Conservation (phyloP, 164 flowering plant genomes). For the Hamamelis virginiana region DNA sequence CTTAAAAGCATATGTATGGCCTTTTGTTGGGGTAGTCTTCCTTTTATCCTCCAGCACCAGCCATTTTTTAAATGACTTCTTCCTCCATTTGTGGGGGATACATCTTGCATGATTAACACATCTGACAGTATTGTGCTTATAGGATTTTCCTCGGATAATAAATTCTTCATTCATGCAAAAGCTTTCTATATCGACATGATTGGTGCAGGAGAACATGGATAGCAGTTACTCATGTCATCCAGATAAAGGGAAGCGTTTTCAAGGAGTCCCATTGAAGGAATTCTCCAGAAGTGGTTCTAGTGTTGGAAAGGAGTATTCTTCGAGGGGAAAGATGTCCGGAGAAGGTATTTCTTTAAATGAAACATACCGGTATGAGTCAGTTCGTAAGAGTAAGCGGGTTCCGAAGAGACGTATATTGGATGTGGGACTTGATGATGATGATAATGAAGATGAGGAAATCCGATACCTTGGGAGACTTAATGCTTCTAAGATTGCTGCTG, state of each 20-base stretch:
- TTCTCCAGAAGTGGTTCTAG: constrained; percentile 10
- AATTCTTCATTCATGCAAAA: neutral
- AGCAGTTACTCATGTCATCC: constrained; percentile 30
- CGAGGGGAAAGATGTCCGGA: constrained; percentile 22
- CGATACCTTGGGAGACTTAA: constrained; percentile 62
- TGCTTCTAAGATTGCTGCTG: constrained; percentile 29
- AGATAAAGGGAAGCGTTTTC: constrained; percentile 12
- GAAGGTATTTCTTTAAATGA: constrained; percentile 15
- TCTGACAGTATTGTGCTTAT: neutral
- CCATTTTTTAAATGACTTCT: neutral
- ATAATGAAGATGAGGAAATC: constrained; percentile 67
- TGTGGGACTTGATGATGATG: constrained; percentile 32
- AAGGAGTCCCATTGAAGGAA: constrained; percentile 21
- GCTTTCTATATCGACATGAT: constrained; percentile 8
- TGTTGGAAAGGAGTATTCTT: constrained; percentile 15
- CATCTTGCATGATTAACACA: neutral
- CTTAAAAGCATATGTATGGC: neutral
- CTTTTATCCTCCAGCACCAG: neutral
- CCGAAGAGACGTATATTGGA: constrained; percentile 58
- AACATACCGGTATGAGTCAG: constrained; percentile 41
- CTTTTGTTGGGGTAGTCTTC: too few species aligned
- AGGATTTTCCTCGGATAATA: neutral
- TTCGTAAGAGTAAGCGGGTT: constrained; percentile 70
- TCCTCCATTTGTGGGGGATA: neutral
- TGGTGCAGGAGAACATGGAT: constrained; percentile 45